Evolutionary conservation across 768 basidiomycete genomes (phyloP), one percentile per base, ranked within the genome.

Genomic region (Amylocystis lapponica): DNA sequence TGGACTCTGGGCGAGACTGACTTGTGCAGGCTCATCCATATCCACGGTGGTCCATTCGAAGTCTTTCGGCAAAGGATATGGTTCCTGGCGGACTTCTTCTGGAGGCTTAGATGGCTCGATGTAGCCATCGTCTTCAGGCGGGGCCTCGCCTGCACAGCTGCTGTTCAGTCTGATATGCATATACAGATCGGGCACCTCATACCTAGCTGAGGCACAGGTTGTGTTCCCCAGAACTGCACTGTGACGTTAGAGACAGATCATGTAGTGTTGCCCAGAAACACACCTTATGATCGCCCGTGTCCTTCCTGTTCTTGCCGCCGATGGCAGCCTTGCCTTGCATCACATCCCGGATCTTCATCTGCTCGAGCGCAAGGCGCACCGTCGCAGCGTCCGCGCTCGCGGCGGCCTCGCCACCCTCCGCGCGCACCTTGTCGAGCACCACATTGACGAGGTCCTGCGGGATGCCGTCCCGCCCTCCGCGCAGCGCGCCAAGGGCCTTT

Each of bases 131-230:
- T 79, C 79, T 13, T 72, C 50, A 3, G 83, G 76, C 26, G 73
- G 69, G 11, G 69, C 78, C 54, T 86, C 81, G 20, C 79, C 82
- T 90, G 39, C 14, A 48, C 14, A 38, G n/a, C n/a, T 8, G 16
- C 13, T 10, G 27, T 13, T 27, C 17, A 14, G 46, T 39, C n/a
- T 22, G 41, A 35, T 30, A 26, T 7, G 11, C 10, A 5, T 8
- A n/a, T 27, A n/a, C 16, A 20, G 3, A 11, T 12, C 14, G 14
- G 3, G 14, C 13, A 9, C 13, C 1, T 3, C n/a, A 41, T 56
- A 81, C 87, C 86, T 43, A 79, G 65, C 57, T 93, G 90, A n/a
- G 91, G 87, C 6, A 99, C 96, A 3, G 96, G 96, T 63, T 99
- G 96, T 5, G 95, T 98, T 26, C 72, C 79, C 96, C 96, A 98